Evolutionary conservation across 331 rosid species (phyloP).

Genomic region (Quercus tomentella): DNA sequence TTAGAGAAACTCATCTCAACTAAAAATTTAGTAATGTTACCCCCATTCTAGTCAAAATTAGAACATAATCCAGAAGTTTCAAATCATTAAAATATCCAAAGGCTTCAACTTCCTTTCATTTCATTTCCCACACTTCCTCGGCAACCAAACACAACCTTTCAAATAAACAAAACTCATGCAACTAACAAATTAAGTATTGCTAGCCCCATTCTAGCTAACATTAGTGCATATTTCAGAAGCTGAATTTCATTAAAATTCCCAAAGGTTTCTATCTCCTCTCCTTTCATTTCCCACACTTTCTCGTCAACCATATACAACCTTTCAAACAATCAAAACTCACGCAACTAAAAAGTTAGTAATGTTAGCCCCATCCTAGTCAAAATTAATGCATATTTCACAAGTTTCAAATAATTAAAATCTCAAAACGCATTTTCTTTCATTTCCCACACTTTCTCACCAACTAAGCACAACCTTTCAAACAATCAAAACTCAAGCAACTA

Average conservation of each 20-base stretch:
- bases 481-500: too few species aligned
- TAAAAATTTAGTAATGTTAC: background rate
- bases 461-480: too few species aligned
- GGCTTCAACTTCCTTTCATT: background rate
- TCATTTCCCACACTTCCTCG: background rate
- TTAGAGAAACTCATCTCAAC: background rate
- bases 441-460: too few species aligned
- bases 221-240: background rate
- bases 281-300: too few species aligned
- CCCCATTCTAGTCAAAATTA: background rate
- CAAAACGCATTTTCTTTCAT: too few species aligned
- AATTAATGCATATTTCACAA: too few species aligned
- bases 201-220: background rate
- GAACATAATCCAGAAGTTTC: too few species aligned
- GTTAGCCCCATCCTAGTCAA: background rate
- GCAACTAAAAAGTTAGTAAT: background rate
- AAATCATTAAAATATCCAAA: background rate
- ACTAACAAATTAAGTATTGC: conserved; percentile 14
- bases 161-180: conserved; percentile 12
- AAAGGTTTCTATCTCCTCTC: background rate
- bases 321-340: background rate
- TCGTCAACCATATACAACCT: background rate
- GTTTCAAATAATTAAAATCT: too few species aligned
- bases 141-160: background rate
- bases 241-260: conserved; percentile 33